Evolutionary conservation across 1,284 basidiomycete genomes (phyloP).

Genomic region (Rhodotorula sp.): DNA sequence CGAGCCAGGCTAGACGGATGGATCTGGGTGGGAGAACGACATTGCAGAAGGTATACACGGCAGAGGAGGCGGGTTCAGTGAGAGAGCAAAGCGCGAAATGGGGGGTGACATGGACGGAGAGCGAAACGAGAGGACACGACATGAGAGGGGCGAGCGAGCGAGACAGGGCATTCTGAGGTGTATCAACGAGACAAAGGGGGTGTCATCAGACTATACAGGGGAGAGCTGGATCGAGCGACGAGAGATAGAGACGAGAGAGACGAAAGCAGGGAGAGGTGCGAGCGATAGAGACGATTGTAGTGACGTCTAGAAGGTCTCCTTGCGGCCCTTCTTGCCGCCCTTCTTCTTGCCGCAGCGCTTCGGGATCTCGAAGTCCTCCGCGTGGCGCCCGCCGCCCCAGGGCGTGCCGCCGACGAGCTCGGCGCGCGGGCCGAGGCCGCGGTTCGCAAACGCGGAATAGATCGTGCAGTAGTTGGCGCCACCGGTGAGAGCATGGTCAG

Average conservation of each 20-base stretch:
- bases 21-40: no score
- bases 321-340: constrained; percentile 4
- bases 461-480: constrained; percentile 90
- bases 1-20: no score
- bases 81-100: no score
- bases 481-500: constrained; percentile 85
- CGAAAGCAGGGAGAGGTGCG: background rate
- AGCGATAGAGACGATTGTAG: background rate
- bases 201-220: background rate
- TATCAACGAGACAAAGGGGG: background rate
- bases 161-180: background rate
- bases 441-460: constrained; percentile 79
- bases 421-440: constrained; percentile 78
- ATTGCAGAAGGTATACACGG: no score
- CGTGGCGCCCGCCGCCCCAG: constrained; percentile 67
- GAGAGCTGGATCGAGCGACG: background rate
- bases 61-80: no score
- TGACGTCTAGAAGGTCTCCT: background rate
- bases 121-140: background rate
- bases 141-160: background rate
- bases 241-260: background rate
- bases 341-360: constrained; percentile 33
- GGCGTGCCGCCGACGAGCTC: constrained; percentile 41
- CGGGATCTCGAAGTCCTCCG: constrained; percentile 55
- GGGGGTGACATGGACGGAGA: no score